A percentile compares a stretch with the other conserved stretches of the same genome.
Evolutionary conservation across 495 filamentous ascomycete species (phyloP).

Genomic region (Lepraria neglecta): DNA sequence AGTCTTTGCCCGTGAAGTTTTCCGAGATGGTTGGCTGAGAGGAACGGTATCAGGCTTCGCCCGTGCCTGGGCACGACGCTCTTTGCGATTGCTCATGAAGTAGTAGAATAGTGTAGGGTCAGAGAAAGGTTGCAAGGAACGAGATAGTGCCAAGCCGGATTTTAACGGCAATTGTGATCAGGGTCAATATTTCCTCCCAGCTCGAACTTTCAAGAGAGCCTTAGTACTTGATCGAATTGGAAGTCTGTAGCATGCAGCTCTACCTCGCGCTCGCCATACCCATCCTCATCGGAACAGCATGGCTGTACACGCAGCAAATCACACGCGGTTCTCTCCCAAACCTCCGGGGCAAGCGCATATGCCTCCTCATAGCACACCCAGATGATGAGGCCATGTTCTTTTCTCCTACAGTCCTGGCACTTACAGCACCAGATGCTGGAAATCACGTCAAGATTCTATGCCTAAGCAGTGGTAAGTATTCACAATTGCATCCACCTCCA

Average conservation of each 20-base stretch:
- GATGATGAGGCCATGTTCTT: conserved; percentile 99
- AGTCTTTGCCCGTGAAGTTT: conserved; percentile 35
- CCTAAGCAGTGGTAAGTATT: conserved; percentile 64
- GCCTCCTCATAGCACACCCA: conserved; percentile 89
- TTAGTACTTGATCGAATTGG: background rate
- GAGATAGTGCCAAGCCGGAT: background rate
- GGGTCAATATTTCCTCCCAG: background rate
- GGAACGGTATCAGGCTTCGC: conserved; percentile 25
- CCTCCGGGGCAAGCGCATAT: conserved; percentile 72
- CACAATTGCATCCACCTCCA: background rate
- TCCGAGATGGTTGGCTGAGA: conserved; percentile 22
- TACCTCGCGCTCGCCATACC: conserved; percentile 53
- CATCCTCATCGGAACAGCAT: conserved; percentile 48
- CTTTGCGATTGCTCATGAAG: conserved; percentile 40
- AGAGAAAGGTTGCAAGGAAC: no score
- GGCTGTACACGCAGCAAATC: conserved; percentile 52
- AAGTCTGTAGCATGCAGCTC: conserved; percentile 34
- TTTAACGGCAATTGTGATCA: conserved; percentile 8
- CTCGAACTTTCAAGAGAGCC: background rate
- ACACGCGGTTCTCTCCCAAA: conserved; percentile 55
- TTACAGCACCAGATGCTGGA: conserved; percentile 65
- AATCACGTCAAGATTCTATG: conserved; percentile 94
- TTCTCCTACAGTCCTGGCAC: conserved; percentile 72
- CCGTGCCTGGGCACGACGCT: conserved; percentile 41
- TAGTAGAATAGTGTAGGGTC: no score